Evolutionary conservation across 441 rosid species (phyloP).

Genomic region (Populus trichocarpa): DNA sequence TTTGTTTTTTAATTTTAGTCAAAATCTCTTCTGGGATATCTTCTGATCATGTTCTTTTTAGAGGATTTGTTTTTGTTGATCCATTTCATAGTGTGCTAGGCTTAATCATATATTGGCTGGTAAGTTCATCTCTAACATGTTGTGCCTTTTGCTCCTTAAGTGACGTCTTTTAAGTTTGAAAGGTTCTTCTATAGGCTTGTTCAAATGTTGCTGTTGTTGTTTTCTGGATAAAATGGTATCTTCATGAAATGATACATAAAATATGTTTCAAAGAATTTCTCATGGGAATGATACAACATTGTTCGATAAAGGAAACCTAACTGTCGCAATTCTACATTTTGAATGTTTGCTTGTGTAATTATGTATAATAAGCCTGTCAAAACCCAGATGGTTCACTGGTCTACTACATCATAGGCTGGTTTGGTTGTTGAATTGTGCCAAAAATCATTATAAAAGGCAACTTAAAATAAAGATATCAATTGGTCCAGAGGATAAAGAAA

Average conservation of each 20-base stretch:
- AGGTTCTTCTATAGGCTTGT: neutral
- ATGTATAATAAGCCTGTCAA: neutral
- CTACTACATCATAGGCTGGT: neutral
- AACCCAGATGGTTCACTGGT: neutral
- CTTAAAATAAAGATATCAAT: neutral
- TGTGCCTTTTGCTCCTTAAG: neutral
- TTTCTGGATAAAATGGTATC: neutral
- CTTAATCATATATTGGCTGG: neutral
- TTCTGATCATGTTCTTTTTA: neutral
- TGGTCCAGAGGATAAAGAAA: neutral
- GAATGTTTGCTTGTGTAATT: neutral
- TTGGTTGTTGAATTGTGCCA: neutral
- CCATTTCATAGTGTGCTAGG: neutral
- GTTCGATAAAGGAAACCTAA: neutral
- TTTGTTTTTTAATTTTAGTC: neutral
- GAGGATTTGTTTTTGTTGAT: neutral
- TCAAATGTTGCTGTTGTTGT: no score
- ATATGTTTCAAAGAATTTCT: neutral
- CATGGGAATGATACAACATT: neutral
- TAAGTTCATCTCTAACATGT: neutral
- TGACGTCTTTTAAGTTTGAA: neutral
- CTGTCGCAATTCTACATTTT: neutral
- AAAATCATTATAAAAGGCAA: neutral
- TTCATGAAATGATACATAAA: neutral
- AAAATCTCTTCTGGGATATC: neutral